These are phyloP conservation scores for Mortierella sp. DNA, from an alignment of 371 early-diverging fungal species.

Conservation along the genomic window DNA sequence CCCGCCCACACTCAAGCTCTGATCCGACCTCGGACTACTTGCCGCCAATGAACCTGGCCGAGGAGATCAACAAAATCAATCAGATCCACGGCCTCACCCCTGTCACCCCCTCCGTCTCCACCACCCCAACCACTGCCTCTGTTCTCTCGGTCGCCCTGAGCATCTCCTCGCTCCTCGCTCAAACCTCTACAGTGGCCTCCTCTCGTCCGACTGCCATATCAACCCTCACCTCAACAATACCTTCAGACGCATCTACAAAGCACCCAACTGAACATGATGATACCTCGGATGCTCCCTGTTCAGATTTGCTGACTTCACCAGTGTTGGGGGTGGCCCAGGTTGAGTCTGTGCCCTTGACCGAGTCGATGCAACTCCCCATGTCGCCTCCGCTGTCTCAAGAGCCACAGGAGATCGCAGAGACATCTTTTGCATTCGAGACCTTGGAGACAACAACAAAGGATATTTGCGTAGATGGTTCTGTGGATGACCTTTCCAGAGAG, in stretches of 20 bases:
- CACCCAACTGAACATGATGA: not conserved
- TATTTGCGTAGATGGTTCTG: too few species aligned
- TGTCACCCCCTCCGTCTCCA: not conserved
- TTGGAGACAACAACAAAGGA: too few species aligned
- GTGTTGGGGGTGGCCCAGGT: not conserved
- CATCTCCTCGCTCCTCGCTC: conserved; percentile 20
- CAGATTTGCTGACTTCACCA: conserved; percentile 10
- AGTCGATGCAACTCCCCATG: conserved; percentile 20
- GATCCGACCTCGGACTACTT: conserved; percentile 8
- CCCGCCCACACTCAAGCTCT: not conserved
- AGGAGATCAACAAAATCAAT: conserved; percentile 25
- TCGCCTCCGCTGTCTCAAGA: conserved; percentile 39
- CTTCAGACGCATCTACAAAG: not conserved
- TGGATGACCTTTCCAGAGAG: not conserved
- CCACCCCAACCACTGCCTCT: not conserved
- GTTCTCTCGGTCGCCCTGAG: conserved; percentile 2
- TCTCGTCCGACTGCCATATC: not conserved
- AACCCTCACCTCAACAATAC: conserved; percentile 1
- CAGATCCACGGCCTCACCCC: conserved; percentile 7
- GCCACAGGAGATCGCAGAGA: not conserved
- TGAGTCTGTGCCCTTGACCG: conserved; percentile 12
- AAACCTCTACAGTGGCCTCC: not conserved
- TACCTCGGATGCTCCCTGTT: conserved; percentile 1
- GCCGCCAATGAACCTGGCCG: conserved; percentile 18
- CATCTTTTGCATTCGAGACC: too few species aligned